These are phyloP conservation scores for Zhuliangozyma parablackwelliae DNA, from an alignment of 1,139 yeast species.

Conservation along the genomic window DNA sequence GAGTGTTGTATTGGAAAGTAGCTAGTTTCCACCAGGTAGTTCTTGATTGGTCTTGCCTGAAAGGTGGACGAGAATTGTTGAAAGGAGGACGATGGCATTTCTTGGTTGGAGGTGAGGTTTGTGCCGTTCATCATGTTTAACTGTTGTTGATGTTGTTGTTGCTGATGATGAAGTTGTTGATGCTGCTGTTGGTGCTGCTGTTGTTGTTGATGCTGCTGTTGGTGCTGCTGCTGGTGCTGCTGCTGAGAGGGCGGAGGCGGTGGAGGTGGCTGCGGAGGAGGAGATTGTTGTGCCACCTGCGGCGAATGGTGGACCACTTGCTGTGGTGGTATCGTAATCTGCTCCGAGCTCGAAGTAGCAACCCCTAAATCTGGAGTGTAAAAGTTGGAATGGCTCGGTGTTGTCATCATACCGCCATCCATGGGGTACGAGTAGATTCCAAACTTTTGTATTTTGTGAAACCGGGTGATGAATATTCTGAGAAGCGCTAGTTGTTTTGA, in stretches of 20 bases:
- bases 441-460: too few relatives aligned
- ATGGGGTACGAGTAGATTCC: too few relatives aligned
- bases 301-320: too few relatives aligned
- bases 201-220: too few relatives aligned
- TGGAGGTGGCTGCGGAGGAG: too few relatives aligned
- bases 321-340: constrained; percentile 5
- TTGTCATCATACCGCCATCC: constrained; percentile 8
- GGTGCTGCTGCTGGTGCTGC: neutral
- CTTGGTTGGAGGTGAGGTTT: neutral
- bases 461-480: too few relatives aligned
- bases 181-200: too few relatives aligned
- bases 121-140: neutral
- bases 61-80: constrained; percentile 4
- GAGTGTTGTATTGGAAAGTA: constrained; percentile 7
- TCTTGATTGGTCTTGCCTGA: constrained; percentile 8
- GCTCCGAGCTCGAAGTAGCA: constrained; percentile 10
- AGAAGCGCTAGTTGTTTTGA: too few relatives aligned
- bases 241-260: too few relatives aligned
- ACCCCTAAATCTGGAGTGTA: constrained; percentile 12
- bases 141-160: neutral
- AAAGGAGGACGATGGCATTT: constrained; percentile 2
- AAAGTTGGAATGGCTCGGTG: constrained; percentile 11
- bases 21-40: constrained; percentile 9
- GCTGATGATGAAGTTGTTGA: neutral
- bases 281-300: too few relatives aligned